These are phyloP conservation scores for Sporisorium scitamineum DNA, from an alignment of 1,284 basidiomycete genomes.

Conservation along the genomic window DNA sequence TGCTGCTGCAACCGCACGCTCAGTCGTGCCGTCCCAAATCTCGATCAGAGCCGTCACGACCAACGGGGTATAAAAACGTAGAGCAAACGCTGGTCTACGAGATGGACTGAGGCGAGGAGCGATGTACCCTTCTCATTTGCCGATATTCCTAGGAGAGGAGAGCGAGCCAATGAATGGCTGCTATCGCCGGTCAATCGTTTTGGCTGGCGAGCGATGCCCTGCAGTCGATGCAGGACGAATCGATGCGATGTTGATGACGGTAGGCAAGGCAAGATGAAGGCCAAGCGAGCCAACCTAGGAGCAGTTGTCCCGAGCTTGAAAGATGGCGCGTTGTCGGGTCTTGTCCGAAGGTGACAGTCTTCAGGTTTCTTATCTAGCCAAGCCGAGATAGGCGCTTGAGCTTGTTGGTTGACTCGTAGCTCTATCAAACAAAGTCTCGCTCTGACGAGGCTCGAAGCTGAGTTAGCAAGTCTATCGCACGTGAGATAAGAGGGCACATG, in stretches of 20 bases:
- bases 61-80: not conserved
- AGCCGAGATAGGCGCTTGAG: constrained; percentile 1
- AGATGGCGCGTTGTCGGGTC: not conserved
- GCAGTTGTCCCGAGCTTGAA: not conserved
- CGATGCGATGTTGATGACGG: not conserved
- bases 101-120: not conserved
- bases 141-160: not conserved
- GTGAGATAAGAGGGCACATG: not conserved
- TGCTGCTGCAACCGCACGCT: not conserved
- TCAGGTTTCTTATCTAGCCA: constrained; percentile 3
- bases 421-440: not conserved
- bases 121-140: not conserved
- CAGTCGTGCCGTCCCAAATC: not conserved
- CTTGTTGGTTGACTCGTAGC: not conserved
- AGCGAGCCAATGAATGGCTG: not conserved
- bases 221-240: too few relatives aligned
- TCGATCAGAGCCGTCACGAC: not conserved
- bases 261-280: not conserved
- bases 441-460: not conserved
- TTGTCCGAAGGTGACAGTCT: not conserved
- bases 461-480: not conserved
- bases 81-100: not conserved
- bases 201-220: not conserved
- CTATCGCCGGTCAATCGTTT: not conserved
- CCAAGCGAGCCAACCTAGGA: not conserved